A percentile compares a stretch with the other conserved stretches of the same genome.
These are phyloP conservation scores for Penicillium cinerascens DNA, from an alignment of 495 filamentous ascomycete species.

Conservation along the genomic window DNA sequence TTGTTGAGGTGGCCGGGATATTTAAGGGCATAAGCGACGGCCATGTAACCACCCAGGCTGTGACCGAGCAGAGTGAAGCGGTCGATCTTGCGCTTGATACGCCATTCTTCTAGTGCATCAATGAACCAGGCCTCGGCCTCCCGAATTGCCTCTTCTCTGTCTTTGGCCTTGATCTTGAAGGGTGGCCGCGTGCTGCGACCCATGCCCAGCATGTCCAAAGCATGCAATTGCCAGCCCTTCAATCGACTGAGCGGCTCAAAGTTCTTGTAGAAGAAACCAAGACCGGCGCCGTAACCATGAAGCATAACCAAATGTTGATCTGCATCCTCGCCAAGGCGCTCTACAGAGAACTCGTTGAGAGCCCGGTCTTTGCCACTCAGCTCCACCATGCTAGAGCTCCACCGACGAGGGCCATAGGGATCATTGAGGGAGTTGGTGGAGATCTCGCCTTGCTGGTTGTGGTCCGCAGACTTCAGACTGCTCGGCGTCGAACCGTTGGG, in stretches of 20 bases:
- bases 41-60: slow-evolving; percentile 90
- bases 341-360: slow-evolving; percentile 90
- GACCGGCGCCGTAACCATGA: slow-evolving; percentile 91
- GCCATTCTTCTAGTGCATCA: slow-evolving; percentile 95
- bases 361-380: slow-evolving; percentile 81
- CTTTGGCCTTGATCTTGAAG: slow-evolving; percentile 80
- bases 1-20: slow-evolving; percentile 94
- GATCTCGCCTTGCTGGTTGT: slow-evolving; percentile 37
- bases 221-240: slow-evolving; percentile 84
- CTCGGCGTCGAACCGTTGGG: slow-evolving; percentile 37
- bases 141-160: slow-evolving; percentile 72
- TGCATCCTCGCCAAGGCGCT: slow-evolving; percentile 70
- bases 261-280: slow-evolving; percentile 98
- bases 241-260: slow-evolving; percentile 79
- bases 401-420: slow-evolving; percentile 80
- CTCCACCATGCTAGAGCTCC: slow-evolving; percentile 80
- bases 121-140: slow-evolving; percentile 97
- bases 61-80: slow-evolving; percentile 91
- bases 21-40: slow-evolving; percentile 90
- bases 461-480: slow-evolving; percentile 38
- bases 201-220: slow-evolving; percentile 91
- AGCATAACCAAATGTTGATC: slow-evolving; percentile 92
- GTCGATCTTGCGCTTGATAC: slow-evolving; percentile 80
- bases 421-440: slow-evolving; percentile 56
- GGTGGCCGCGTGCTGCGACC: slow-evolving; percentile 80